A percentile compares a stretch with the other conserved stretches of the same genome.
Conservation (phyloP, 352 stramenopile species). For the Phytophthora ohioensis region DNA sequence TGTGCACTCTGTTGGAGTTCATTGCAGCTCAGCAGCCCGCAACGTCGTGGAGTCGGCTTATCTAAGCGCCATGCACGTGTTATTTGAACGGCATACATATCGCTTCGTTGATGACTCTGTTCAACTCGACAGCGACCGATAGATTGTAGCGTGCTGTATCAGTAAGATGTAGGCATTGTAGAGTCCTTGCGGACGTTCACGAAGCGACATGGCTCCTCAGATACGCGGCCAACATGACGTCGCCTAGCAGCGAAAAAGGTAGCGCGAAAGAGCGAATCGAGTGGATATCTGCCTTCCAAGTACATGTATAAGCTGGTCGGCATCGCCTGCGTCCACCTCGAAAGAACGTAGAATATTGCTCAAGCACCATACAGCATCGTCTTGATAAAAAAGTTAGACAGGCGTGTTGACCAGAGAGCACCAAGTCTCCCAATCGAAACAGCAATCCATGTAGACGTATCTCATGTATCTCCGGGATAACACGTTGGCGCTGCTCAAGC, state of each 20-base stretch:
- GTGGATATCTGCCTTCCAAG: constrained; percentile 14
- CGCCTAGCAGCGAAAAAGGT: not conserved
- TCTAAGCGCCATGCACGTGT: not conserved
- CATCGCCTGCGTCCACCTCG: constrained; percentile 18
- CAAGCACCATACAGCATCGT: constrained; percentile 16
- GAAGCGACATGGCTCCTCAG: not conserved
- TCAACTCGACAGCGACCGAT: too few species aligned
- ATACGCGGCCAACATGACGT: not conserved
- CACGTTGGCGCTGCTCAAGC: not conserved
- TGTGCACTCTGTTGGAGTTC: constrained; percentile 13
- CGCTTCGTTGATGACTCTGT: too few species aligned
- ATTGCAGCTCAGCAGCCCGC: not conserved
- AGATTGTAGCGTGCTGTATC: not conserved
- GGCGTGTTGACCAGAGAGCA: not conserved
- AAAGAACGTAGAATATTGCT: constrained; percentile 17
- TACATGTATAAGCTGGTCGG: not conserved
- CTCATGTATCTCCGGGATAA: constrained; percentile 7
- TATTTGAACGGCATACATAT: not conserved
- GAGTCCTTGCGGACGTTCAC: not conserved
- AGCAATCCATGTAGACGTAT: not conserved
- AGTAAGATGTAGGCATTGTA: not conserved
- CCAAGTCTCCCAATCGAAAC: not conserved
- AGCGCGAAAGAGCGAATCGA: constrained; percentile 17
- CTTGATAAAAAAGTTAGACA: constrained; percentile 17
- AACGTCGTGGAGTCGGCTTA: constrained; percentile 2